A percentile compares a stretch with the other conserved stretches of the same genome.
Evolutionary conservation across 768 basidiomycete species (phyloP).

Genomic region (Macrolepiota dolichaula): DNA sequence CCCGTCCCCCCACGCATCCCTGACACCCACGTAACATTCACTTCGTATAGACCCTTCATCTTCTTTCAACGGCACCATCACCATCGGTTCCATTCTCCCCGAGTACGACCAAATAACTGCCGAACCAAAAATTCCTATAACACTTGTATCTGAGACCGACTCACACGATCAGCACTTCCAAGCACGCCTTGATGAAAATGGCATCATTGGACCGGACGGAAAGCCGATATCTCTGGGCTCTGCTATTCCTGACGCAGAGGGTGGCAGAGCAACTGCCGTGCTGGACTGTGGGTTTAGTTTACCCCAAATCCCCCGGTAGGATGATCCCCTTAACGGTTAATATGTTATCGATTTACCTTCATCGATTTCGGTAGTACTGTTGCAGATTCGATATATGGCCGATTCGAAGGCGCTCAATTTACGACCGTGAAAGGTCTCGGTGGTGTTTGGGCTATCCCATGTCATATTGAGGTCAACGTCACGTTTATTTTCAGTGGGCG

Average conservation of each 20-base stretch:
- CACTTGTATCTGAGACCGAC: conserved; percentile 25
- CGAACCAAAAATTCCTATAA: conserved; percentile 51
- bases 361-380: background rate
- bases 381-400: conserved; percentile 78
- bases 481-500: conserved; percentile 61
- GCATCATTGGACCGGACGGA: conserved; percentile 61
- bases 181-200: conserved; percentile 51
- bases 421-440: conserved; percentile 40
- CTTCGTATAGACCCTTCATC: conserved; percentile 39
- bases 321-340: conserved; percentile 19
- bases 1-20: background rate
- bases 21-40: background rate
- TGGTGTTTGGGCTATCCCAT: conserved; percentile 59
- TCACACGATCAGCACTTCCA: conserved; percentile 61
- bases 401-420: conserved; percentile 70
- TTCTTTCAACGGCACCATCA: conserved; percentile 55
- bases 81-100: conserved; percentile 55
- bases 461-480: conserved; percentile 58
- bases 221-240: conserved; percentile 28
- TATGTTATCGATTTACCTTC: background rate
- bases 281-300: conserved; percentile 46
- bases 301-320: conserved; percentile 69
- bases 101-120: conserved; percentile 45
- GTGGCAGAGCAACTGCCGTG: conserved; percentile 51
- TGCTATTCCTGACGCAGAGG: conserved; percentile 28